A percentile compares a stretch with the other conserved stretches of the same genome.
These are phyloP conservation scores for Talaromyces sp. DNA, from an alignment of 2,329 filamentous ascomycete species.

Conservation along the genomic window DNA sequence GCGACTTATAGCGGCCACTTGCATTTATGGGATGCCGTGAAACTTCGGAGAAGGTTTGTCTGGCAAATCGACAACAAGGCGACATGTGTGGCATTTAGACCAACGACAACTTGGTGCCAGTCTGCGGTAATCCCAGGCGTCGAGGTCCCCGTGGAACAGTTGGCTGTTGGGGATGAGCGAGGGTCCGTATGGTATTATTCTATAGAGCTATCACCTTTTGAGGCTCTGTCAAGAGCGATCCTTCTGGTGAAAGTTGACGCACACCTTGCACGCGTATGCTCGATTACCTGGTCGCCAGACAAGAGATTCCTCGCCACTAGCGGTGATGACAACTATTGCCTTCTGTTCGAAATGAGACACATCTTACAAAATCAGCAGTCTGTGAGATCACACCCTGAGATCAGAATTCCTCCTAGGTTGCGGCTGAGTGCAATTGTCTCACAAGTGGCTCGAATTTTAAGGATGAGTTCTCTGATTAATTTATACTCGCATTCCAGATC, in stretches of 20 bases:
- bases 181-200: constrained; percentile 86
- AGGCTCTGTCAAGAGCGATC: constrained; percentile 55
- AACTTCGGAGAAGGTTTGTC: constrained; percentile 67
- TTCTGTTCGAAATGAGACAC: constrained; percentile 68
- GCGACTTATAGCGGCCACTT: constrained; percentile 75
- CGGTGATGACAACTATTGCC: constrained; percentile 88
- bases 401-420: neutral
- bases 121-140: constrained; percentile 50
- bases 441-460: constrained; percentile 24
- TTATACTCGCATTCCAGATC: neutral
- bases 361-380: constrained; percentile 10
- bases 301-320: constrained; percentile 79
- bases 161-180: constrained; percentile 79
- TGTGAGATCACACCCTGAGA: neutral
- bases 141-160: constrained; percentile 69
- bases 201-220: constrained; percentile 70
- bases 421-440: constrained; percentile 25
- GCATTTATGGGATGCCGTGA: constrained; percentile 70
- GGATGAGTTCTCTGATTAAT: neutral
- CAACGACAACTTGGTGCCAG: constrained; percentile 51
- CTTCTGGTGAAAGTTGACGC: constrained; percentile 72
- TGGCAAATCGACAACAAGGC: constrained; percentile 68
- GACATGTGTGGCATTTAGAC: constrained; percentile 78
- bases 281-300: constrained; percentile 79
- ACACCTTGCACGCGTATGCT: constrained; percentile 88